Conservation (phyloP, 106 monocot genomes). For the Apostasia ramifera region DNA sequence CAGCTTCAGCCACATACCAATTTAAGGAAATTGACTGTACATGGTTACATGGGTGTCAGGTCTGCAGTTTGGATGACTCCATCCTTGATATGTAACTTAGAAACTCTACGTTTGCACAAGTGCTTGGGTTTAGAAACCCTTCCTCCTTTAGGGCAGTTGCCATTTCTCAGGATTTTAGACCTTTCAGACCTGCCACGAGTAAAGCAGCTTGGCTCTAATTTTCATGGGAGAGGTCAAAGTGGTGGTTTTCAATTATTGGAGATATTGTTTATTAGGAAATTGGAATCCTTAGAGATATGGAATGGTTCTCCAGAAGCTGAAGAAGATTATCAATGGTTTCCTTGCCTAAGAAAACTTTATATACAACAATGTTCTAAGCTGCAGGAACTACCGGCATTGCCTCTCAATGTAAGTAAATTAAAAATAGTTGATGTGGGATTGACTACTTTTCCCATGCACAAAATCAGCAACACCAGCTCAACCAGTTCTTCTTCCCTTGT, state of each 20-base stretch:
- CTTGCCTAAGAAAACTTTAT: conserved; percentile 1
- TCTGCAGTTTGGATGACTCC: conserved; percentile 6
- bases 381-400: conserved; percentile 1
- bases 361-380: background rate
- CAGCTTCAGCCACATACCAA: conserved; percentile 6
- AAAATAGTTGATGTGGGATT: conserved; percentile 6
- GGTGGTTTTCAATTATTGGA: conserved; percentile 2
- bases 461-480: background rate
- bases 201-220: background rate
- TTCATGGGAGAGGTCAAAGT: background rate
- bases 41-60: conserved; percentile 4
- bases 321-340: background rate
- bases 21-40: conserved; percentile 5
- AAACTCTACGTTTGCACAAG: conserved; percentile 2
- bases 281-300: conserved; percentile 1
- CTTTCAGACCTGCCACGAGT: conserved; percentile 5
- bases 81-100: conserved; percentile 1
- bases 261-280: conserved; percentile 4
- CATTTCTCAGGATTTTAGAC: conserved; percentile 4
- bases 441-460: background rate
- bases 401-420: conserved; percentile 2
- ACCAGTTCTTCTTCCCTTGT: conserved; percentile 1
- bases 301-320: background rate
- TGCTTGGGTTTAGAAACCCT: conserved; percentile 1
- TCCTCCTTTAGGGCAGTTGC: conserved; percentile 1